Evolutionary conservation across 2,329 filamentous ascomycete genomes (phyloP), one percentile per base, ranked within the genome.

Genomic region (Sporothrix mexicana): DNA sequence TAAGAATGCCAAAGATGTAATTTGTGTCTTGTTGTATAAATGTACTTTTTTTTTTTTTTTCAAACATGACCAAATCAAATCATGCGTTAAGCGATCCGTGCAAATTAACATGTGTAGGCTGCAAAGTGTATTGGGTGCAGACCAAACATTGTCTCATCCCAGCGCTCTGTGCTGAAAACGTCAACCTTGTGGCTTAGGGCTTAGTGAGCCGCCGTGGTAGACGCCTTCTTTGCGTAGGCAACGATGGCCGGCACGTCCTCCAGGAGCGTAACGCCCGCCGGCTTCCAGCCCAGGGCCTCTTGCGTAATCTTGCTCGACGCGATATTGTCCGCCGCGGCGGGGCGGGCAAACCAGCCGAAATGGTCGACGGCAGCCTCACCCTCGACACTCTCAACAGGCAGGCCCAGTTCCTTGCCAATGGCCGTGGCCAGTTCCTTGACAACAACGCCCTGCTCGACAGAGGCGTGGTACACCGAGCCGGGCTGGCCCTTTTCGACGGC

Each of bases 401-500:
- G 30, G 4, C 77, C 76, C n/a, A 83, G 73, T 5, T 77, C 75
- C 70, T 80, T 76, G 17, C 82, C 82, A 23, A 85, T 77, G 3
- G 78, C 76, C 6, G 70, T 75, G 5, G 80, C 79, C 62, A 84
- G 80, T 7, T 82, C 80, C 73, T 80, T 82, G 64, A 81, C 73
- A 0, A 75, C 64, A 0, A 84, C 77, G 13, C 76, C 79, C 51
- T 82, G 78, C 55, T 83, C 80, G 0, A 75, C 81, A 23, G 80
- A 78, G 10, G 78, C 81, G 75, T 85, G 82, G 72, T 79, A 83
- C 2, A 77, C 76, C 2, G 78, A 74, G 0, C 83, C 82, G 2
- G 80, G 76, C 9, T 53, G 67, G 1, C 78, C 83, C 72, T 81
- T 81, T 74, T 84, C 82, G n/a, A 83, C 10, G 0, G 76, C 79